Evolutionary conservation across 371 early-diverging fungal species (phyloP).

Genomic region (Lichtheimia ramosa): DNA sequence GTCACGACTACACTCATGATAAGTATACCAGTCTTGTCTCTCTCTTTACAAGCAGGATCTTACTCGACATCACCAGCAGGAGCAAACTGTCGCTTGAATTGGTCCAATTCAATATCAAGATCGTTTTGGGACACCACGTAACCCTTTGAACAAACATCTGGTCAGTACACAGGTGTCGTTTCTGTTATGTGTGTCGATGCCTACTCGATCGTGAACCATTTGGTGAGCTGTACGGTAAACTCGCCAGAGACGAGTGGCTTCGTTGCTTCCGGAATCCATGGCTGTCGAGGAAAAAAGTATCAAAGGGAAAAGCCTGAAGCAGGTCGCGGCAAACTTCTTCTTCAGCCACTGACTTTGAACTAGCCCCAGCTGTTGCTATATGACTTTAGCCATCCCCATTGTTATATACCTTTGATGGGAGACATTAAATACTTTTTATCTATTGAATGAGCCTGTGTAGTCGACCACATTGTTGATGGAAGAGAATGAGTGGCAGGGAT

Average conservation of each 20-base stretch:
- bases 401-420: no score
- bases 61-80: constrained; percentile 81
- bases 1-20: constrained; percentile 58
- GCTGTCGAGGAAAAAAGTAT: background rate
- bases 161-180: no score
- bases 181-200: background rate
- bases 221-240: constrained; percentile 89
- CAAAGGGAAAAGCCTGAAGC: no score
- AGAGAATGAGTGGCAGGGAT: no score
- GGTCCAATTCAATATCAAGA: constrained; percentile 80
- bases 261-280: constrained; percentile 62
- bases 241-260: constrained; percentile 77
- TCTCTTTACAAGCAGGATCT: constrained; percentile 12
- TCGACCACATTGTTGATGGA: no score
- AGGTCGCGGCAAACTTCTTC: no score
- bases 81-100: constrained; percentile 74
- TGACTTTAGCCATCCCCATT: no score
- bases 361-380: no score
- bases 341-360: no score
- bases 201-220: constrained; percentile 84
- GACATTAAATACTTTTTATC: no score
- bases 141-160: constrained; percentile 52
- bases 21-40: background rate
- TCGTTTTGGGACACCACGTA: constrained; percentile 83
- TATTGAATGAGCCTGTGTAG: no score